Evolutionary conservation across 75 land plant species (phyloP).

Genomic region (Pinus taeda): DNA sequence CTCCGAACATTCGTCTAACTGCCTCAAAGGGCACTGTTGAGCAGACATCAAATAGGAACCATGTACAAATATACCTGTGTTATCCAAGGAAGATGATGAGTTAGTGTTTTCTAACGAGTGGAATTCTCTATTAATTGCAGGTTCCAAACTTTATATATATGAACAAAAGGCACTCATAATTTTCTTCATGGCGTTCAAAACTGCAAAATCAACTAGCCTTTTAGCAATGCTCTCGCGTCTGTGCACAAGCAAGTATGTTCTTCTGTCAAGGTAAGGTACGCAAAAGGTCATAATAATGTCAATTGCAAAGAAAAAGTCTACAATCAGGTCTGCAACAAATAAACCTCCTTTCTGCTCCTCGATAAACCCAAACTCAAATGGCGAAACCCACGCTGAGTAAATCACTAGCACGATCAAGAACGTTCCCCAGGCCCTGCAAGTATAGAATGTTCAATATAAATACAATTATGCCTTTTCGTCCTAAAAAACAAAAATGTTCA

Average conservation of each 20-base stretch:
- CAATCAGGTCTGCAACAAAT: slow-evolving; percentile 27
- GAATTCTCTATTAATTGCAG: no score
- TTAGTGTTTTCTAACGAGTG: no score
- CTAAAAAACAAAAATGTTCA: no score
- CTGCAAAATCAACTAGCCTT: slow-evolving; percentile 16
- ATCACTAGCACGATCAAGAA: no score
- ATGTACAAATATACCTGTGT: slow-evolving; percentile 33
- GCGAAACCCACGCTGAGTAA: no score
- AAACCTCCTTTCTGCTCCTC: slow-evolving; percentile 14
- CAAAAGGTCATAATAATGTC: slow-evolving; percentile 56
- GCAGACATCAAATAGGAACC: slow-evolving; percentile 42
- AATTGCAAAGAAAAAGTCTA: slow-evolving; percentile 44
- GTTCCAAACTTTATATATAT: no score
- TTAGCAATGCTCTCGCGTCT: slow-evolving; percentile 19
- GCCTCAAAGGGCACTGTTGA: slow-evolving; percentile 41
- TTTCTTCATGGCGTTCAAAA: no score
- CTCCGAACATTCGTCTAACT: slow-evolving; percentile 24
- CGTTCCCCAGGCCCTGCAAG: not conserved
- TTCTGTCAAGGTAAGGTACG: slow-evolving; percentile 45
- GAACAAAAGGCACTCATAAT: no score
- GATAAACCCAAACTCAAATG: slow-evolving; percentile 44
- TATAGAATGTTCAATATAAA: no score
- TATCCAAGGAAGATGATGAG: no score
- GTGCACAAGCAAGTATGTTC: slow-evolving; percentile 40
- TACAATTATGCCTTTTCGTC: no score